Evolutionary conservation across 2,329 filamentous ascomycete genomes (phyloP), one percentile per base, ranked within the genome.

Genomic region (Grosmannia huntii): DNA sequence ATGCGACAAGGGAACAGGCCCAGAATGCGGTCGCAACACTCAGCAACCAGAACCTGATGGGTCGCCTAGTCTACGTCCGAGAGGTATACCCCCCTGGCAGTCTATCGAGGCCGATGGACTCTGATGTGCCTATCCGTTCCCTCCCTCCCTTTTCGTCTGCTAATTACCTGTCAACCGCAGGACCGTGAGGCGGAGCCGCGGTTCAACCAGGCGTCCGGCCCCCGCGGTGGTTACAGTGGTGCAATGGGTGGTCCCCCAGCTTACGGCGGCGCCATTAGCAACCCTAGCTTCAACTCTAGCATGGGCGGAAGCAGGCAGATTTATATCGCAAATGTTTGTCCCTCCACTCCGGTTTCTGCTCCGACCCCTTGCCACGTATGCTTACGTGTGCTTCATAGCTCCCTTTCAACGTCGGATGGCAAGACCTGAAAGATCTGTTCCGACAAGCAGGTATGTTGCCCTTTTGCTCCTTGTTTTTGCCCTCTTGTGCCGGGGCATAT

Each of bases 31-130:
- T 99, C 77, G 86, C 89, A 74, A 94, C 90, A 71, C 88, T 99
- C 76, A 96, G 91, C 83, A 99, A 99, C 79, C 92, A 96, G 76
- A 96, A 95, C 73, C 80, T 99, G 62, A 97, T 97, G 92, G 94
- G 94, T 61, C 86, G 94, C 73, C 87, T 99, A 67, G 90, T 99
- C 72, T 99, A 99, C 73, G 94, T 99, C 72, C 88, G 94, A 75
- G 94, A 99, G 82, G 91, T 95, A 81, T 68, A 77, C 53, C 16
- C n/a, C n/a, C 9, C n/a, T 23, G 21, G 10, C 33, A 25, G 16
- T 21, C 4, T 19, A 16, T 14, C 11, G 19, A n/a, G 21, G 50
- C 14, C 16, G 25, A 31, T 31, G 27, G 12, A 9, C 50, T 52
- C 19, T 11, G 12, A 25, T 28, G 21, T 28, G n/a, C 41, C 11